These are phyloP conservation scores for Chlorella ohadii DNA, from an alignment of 139 green algal species.

Conservation along the genomic window DNA sequence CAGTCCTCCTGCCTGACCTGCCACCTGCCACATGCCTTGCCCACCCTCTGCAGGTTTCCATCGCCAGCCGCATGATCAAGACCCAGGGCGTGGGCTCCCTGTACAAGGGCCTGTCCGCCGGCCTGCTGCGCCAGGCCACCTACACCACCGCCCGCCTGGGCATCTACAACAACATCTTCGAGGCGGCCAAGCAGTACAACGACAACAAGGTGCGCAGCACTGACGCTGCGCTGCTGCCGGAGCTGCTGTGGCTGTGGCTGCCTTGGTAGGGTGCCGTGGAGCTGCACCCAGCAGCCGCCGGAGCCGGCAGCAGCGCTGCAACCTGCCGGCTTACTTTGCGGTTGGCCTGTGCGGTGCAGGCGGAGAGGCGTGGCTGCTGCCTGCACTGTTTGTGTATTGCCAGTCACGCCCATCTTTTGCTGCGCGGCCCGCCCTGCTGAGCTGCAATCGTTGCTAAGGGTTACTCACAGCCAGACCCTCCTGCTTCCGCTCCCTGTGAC, in stretches of 20 bases:
- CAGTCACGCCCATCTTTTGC: no score
- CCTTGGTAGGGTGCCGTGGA: no score
- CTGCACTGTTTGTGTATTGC: no score
- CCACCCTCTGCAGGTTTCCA: conserved; percentile 59
- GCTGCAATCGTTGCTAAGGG: no score
- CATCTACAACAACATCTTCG: conserved; percentile 85
- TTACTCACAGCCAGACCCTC: not conserved
- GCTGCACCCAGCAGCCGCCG: no score
- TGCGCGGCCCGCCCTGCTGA: no score
- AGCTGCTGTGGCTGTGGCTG: not conserved
- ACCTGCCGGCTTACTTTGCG: no score
- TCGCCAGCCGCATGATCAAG: conserved; percentile 76
- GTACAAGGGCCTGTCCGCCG: conserved; percentile 96
- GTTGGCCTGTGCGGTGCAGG: no score
- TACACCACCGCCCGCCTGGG: conserved; percentile 99
- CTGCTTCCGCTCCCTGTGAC: not conserved
- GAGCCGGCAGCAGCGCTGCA: no score
- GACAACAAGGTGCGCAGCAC: conserved; percentile 54
- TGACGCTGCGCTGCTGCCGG: not conserved
- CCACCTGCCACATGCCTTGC: no score
- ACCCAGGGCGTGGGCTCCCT: conserved; percentile 78
- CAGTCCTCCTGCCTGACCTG: no score
- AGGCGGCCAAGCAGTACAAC: conserved; percentile 61
- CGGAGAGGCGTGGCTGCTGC: no score
- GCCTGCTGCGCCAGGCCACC: conserved; percentile 96